These are phyloP conservation scores for Caloboletus firmus DNA, from an alignment of 1,284 basidiomycete species.

Conservation along the genomic window DNA sequence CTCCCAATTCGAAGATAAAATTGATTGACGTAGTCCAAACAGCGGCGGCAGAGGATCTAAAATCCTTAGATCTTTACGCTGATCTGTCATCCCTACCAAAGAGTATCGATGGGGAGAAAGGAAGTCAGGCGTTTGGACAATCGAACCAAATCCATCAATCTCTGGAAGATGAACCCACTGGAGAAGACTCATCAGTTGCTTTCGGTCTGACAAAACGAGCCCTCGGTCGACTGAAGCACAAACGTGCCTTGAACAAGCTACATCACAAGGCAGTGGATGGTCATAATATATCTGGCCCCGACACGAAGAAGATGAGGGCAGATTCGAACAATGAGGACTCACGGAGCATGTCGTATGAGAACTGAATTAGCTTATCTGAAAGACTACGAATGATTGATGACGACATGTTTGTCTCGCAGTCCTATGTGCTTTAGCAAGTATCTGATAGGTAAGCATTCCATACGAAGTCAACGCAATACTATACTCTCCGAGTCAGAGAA, in stretches of 20 bases:
- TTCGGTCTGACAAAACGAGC: constrained; percentile 42
- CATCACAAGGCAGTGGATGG: constrained; percentile 9
- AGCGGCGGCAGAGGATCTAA: constrained; percentile 52
- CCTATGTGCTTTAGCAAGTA: not conserved
- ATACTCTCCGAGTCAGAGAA: not conserved
- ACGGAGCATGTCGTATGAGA: not conserved
- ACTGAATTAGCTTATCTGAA: not conserved
- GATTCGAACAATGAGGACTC: constrained; percentile 5
- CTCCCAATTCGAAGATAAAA: constrained; percentile 21
- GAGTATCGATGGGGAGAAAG: constrained; percentile 47
- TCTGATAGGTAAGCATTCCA: not conserved
- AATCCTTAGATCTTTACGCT: constrained; percentile 59
- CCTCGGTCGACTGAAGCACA: constrained; percentile 52
- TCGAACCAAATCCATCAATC: not conserved
- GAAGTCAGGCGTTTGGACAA: constrained; percentile 37
- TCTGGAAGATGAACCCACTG: constrained; percentile 11
- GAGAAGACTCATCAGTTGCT: constrained; percentile 9
- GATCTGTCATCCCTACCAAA: constrained; percentile 65
- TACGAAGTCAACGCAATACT: not conserved
- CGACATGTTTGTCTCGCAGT: not conserved
- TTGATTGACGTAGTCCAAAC: constrained; percentile 6
- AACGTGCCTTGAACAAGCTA: constrained; percentile 33
- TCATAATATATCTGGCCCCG: not conserved
- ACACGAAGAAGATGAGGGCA: constrained; percentile 24
- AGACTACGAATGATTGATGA: not conserved